Conservation (phyloP, 2,329 filamentous ascomycete genomes). For the Pseudogymnoascus sp. region DNA sequence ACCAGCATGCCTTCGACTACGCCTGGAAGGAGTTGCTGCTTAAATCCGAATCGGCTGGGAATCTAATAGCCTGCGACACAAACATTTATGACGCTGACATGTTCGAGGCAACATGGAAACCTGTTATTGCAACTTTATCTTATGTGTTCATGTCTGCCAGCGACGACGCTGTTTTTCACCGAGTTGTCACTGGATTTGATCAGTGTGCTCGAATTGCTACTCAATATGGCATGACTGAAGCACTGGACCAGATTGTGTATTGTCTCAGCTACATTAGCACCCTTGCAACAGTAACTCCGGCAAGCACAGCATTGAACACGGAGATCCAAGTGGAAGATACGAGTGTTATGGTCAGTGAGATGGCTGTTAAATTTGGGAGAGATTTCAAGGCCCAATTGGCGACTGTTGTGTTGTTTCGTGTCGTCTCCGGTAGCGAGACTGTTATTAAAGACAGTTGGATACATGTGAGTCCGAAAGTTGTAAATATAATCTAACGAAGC, state of each 20-base stretch:
- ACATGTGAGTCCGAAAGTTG: slow-evolving; percentile 47
- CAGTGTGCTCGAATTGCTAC: slow-evolving; percentile 91
- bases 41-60: slow-evolving; percentile 69
- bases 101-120: slow-evolving; percentile 93
- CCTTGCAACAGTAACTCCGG: slow-evolving; percentile 63
- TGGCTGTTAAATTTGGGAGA: slow-evolving; percentile 88
- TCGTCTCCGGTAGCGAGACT: slow-evolving; percentile 76
- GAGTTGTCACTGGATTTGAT: slow-evolving; percentile 89
- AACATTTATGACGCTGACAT: slow-evolving; percentile 97
- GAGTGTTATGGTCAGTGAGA: slow-evolving; percentile 96
- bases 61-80: slow-evolving; percentile 72
- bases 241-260: slow-evolving; percentile 85
- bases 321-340: slow-evolving; percentile 88
- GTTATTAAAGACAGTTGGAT: slow-evolving; percentile 71
- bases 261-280: slow-evolving; percentile 87
- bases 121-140: slow-evolving; percentile 85
- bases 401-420: slow-evolving; percentile 88
- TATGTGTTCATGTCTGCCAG: slow-evolving; percentile 99
- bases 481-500: slow-evolving; percentile 18
- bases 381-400: slow-evolving; percentile 91
- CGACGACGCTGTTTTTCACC: slow-evolving; percentile 88
- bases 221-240: slow-evolving; percentile 72
- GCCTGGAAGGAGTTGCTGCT: slow-evolving; percentile 91
- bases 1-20: slow-evolving; percentile 92
- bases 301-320: slow-evolving; percentile 84